Conservation (phyloP, 1,284 basidiomycete genomes). For the Puccinia hordei region DNA sequence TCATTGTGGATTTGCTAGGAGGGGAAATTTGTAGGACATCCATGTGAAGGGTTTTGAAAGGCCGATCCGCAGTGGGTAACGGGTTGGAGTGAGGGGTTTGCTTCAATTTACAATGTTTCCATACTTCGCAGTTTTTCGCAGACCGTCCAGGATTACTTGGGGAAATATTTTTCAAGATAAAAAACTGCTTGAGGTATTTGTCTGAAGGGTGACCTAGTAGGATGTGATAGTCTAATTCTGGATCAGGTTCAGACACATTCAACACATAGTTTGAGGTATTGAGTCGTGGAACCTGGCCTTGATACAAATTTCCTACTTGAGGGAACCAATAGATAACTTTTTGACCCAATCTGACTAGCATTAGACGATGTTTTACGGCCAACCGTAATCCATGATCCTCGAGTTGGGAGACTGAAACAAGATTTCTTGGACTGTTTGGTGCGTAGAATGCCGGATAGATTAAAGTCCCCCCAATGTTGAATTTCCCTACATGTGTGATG, state of each 20-base stretch:
- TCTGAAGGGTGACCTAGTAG: slow-evolving; percentile 1
- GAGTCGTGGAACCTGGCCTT: no score
- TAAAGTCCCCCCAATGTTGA: no score
- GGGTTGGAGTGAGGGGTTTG: background rate
- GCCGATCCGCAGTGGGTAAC: no score
- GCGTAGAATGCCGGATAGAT: no score
- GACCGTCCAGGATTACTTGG: no score
- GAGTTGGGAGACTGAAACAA: background rate
- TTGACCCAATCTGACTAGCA: background rate
- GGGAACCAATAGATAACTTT: background rate
- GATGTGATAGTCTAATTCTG: background rate
- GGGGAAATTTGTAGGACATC: no score
- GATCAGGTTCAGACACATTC: no score
- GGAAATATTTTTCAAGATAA: background rate
- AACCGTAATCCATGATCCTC: background rate
- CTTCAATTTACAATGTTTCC: background rate
- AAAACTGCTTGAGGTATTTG: background rate
- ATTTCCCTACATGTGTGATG: no score
- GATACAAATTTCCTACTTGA: no score
- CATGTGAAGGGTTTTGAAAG: no score
- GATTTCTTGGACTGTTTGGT: background rate
- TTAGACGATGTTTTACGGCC: background rate
- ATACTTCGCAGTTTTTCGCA: slow-evolving; percentile 14
- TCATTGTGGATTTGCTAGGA: no score
- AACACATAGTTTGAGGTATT: no score